Evolutionary conservation across 352 stramenopile species (phyloP).

Genomic region (Pythium grandisporangium): DNA sequence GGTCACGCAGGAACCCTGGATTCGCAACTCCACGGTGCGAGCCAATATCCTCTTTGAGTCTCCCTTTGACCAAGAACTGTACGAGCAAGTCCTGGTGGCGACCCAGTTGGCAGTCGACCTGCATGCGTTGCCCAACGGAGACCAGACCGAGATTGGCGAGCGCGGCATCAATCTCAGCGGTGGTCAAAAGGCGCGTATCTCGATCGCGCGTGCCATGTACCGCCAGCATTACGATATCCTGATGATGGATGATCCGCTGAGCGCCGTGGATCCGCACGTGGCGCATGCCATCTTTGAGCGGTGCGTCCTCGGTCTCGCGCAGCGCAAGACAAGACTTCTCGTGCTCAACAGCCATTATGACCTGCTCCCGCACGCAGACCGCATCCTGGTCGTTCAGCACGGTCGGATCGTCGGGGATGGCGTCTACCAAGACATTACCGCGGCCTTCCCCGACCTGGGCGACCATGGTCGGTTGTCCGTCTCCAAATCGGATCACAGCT

Average conservation of each 20-base stretch:
- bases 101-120: slow-evolving; percentile 53
- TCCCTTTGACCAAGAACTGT: slow-evolving; percentile 12
- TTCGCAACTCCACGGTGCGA: slow-evolving; percentile 21
- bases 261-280: slow-evolving; percentile 28
- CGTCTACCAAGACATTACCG: slow-evolving; percentile 12
- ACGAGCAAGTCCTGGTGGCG: slow-evolving; percentile 31
- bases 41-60: slow-evolving; percentile 29
- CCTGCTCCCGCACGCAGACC: too few relatives aligned
- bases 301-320: slow-evolving; percentile 15
- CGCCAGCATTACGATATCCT: slow-evolving; percentile 22
- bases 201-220: slow-evolving; percentile 22
- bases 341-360: slow-evolving; percentile 54
- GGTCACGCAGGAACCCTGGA: slow-evolving; percentile 27
- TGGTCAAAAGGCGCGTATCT: slow-evolving; percentile 26
- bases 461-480: neutral
- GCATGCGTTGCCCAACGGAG: slow-evolving; percentile 60
- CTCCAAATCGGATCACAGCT: neutral
- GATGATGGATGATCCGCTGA: slow-evolving; percentile 33
- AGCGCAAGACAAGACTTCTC: slow-evolving; percentile 58
- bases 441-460: slow-evolving; percentile 8
- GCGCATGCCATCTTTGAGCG: slow-evolving; percentile 27
- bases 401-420: slow-evolving; percentile 58
- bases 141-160: slow-evolving; percentile 61
- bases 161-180: slow-evolving; percentile 29
- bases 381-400: too few relatives aligned